Conservation (phyloP, 2,329 filamentous ascomycete genomes). For the Fonsecaea monophora region DNA sequence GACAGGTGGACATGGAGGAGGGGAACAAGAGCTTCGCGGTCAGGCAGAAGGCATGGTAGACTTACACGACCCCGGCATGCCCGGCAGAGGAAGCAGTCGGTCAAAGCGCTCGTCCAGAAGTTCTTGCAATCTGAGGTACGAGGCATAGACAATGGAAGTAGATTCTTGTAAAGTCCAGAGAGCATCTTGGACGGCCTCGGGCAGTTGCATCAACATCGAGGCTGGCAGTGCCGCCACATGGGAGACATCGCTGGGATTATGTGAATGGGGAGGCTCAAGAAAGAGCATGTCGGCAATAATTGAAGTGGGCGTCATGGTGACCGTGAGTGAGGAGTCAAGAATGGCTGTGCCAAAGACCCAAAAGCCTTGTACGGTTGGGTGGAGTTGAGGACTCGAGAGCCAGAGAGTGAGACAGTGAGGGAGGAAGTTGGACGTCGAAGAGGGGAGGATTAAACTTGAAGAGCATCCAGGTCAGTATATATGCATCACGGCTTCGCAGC, state of each 20-base stretch:
- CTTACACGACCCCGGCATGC: conserved; percentile 28
- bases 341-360: background rate
- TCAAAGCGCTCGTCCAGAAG: conserved; percentile 37
- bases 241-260: conserved; percentile 34
- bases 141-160: conserved; percentile 37
- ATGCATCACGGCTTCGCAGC: conserved; percentile 1
- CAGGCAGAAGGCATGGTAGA: background rate
- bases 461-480: conserved; percentile 8
- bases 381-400: background rate
- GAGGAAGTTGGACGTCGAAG: background rate
- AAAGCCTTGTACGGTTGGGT: background rate
- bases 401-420: background rate
- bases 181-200: conserved; percentile 31
- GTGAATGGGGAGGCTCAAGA: conserved; percentile 35
- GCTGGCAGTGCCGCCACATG: conserved; percentile 33
- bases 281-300: conserved; percentile 28
- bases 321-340: background rate
- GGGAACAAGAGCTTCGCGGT: background rate
- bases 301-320: conserved; percentile 23
- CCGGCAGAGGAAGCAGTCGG: conserved; percentile 29
- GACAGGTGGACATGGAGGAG: background rate
- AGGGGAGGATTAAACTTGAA: background rate
- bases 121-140: conserved; percentile 33
- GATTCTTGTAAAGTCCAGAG: conserved; percentile 37
- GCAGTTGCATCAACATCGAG: conserved; percentile 35